phyloP scores from a whole-genome alignment of 2,329 filamentous ascomycete genomes.

The Aspergillus piperis region DNA sequence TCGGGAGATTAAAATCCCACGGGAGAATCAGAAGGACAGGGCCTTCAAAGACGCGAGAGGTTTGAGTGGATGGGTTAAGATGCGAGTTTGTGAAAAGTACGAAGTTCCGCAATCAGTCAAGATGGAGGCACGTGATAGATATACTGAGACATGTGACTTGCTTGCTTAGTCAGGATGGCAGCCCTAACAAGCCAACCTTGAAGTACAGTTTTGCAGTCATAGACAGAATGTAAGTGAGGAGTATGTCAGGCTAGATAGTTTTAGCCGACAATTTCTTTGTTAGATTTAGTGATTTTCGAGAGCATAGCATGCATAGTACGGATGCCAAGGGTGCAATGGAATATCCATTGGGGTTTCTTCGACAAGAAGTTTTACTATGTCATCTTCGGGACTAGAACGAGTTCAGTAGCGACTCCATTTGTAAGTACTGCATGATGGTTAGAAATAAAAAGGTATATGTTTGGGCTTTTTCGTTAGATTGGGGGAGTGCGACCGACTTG shows the following conservation, averaged over 20 bases:
- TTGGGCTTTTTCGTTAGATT: too few relatives aligned
- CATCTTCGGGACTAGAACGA: too few relatives aligned
- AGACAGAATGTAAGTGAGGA: neutral
- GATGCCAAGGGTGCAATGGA: too few relatives aligned
- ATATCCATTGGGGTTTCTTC: too few relatives aligned
- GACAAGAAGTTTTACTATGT: too few relatives aligned
- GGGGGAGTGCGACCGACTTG: too few relatives aligned
- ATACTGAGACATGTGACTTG: neutral
- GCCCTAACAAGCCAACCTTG: neutral
- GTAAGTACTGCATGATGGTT: too few relatives aligned
- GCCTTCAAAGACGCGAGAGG: slow-evolving; percentile 17
- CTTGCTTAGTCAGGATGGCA: neutral
- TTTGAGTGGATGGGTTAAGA: slow-evolving; percentile 14
- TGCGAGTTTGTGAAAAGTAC: slow-evolving; percentile 3
- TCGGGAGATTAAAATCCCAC: slow-evolving; percentile 31
- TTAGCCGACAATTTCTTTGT: too few relatives aligned
- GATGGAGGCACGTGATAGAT: neutral
- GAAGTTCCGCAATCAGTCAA: neutral
- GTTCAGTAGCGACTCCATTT: too few relatives aligned
- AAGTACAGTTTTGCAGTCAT: neutral
- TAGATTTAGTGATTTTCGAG: too few relatives aligned
- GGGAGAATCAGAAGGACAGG: slow-evolving; percentile 20
- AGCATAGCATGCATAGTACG: too few relatives aligned
- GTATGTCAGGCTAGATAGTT: neutral
- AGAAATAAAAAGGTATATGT: too few relatives aligned